Evolutionary conservation across 1,284 basidiomycete species (phyloP), one percentile per base, ranked within the genome.

Genomic region (Cryptococcus sp.): DNA sequence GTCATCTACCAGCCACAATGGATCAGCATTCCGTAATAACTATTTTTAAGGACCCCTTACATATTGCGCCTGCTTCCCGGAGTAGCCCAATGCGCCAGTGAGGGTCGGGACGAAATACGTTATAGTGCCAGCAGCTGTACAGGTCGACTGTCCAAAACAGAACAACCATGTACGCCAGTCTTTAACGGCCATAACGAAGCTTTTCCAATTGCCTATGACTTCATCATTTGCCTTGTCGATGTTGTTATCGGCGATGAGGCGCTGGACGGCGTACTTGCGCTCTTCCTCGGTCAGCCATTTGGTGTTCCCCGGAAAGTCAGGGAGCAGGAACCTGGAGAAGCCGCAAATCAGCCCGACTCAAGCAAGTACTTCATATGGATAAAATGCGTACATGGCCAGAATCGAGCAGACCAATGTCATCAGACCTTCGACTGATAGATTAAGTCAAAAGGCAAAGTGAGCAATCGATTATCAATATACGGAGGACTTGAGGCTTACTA

Each of bases 141-240:
- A 50, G n/a, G 46, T 50, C 52, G 55, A 61, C 60, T 69, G 54
- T 5, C 52, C 56, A n/a, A 66, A 55, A 40, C 54, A 47, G 51
- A 68, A 66, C 34, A 69, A 55, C 70, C 70, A 73, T 13, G 70
- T 74, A 61, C 69, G 63, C 67, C 68, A 70, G 63, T 75, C 70
- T 50, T 57, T 61, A 39, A 45, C 45, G 1, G 71, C 66, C 50
- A 62, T 57, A 43, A 64, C 58, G 59, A 74, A 64, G 23, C 65
- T 59, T 16, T 62, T 40, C 57, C 55, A 58, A 50, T 72, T 65
- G 34, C 61, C 54, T 34, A 74, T 55, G 54, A 54, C 58, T 26
- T 50, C 53, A 23, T 57, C 49, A 45, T 64, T 63, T 16, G 34
- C 25, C 37, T 26, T 17, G 13, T 64, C 54, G 34, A 41, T 55